Percentiles rank a stretch among this genome's conserved stretches.
Conservation (phyloP, 2,329 filamentous ascomycete species). For the Cladophialophora chaetospira region DNA sequence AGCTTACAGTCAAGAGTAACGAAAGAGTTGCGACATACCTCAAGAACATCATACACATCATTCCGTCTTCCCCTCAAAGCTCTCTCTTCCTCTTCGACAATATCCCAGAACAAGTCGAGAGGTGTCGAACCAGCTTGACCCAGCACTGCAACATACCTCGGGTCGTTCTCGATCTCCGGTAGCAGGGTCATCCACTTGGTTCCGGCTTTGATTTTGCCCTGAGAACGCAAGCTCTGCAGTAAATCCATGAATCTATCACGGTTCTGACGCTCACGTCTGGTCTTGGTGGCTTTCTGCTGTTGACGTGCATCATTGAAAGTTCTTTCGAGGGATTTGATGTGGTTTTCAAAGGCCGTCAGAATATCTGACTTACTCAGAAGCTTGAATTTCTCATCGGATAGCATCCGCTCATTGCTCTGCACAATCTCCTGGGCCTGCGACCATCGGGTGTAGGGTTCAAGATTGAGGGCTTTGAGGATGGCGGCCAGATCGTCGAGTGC, state of each 20-base stretch:
- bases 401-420: constrained; percentile 73
- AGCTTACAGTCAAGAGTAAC: constrained; percentile 35
- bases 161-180: constrained; percentile 73
- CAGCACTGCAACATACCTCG: constrained; percentile 79
- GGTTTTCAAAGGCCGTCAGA: constrained; percentile 88
- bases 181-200: constrained; percentile 86
- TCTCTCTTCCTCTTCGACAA: constrained; percentile 89
- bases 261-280: constrained; percentile 79
- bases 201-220: constrained; percentile 83
- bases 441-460: constrained; percentile 95
- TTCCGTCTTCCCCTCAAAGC: constrained; percentile 79
- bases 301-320: constrained; percentile 89
- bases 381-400: constrained; percentile 81
- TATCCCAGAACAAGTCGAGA: constrained; percentile 93
- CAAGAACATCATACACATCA: constrained; percentile 82
- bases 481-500: constrained; percentile 82
- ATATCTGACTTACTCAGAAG: constrained; percentile 85
- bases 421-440: constrained; percentile 83
- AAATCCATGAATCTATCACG: constrained; percentile 78
- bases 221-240: constrained; percentile 70
- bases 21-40: constrained; percentile 61
- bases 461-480: constrained; percentile 74
- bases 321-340: constrained; percentile 89
- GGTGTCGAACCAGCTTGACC: constrained; percentile 83
- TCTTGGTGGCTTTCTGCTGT: constrained; percentile 78